Percentiles rank a stretch among this genome's conserved stretches.
Conservation (phyloP, 805 yeast genomes). For the Candida succiphila region DNA sequence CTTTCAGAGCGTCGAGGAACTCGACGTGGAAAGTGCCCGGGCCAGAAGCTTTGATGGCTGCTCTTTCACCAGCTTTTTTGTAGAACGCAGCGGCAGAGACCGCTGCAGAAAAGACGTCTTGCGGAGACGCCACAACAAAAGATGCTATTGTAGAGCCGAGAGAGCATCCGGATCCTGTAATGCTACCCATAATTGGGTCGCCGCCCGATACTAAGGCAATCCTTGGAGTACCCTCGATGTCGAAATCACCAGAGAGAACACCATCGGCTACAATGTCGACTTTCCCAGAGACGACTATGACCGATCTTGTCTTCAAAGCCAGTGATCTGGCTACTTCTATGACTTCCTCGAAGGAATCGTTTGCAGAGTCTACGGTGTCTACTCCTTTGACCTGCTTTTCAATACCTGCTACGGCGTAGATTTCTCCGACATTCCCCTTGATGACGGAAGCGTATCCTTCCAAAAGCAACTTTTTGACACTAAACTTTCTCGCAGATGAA, state of each 20-base stretch:
- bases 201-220: constrained; percentile 42
- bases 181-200: constrained; percentile 45
- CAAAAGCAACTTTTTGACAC: constrained; percentile 40
- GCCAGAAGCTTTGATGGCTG: background rate
- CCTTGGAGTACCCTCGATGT: constrained; percentile 1
- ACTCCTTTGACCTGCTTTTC: constrained; percentile 51
- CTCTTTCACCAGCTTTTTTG: constrained; percentile 45
- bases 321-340: constrained; percentile 35
- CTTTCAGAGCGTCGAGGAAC: background rate
- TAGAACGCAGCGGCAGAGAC: constrained; percentile 46
- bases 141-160: constrained; percentile 66
- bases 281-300: constrained; percentile 67
- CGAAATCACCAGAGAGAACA: constrained; percentile 1
- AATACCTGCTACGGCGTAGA: constrained; percentile 45
- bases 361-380: constrained; percentile 29
- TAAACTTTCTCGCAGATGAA: constrained; percentile 40
- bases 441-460: constrained; percentile 55
- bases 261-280: constrained; percentile 44
- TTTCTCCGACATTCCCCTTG: constrained; percentile 85
- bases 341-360: constrained; percentile 16
- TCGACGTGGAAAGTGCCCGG: background rate
- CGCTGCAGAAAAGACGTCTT: constrained; percentile 34
- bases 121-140: constrained; percentile 35
- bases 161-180: constrained; percentile 82
- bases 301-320: constrained; percentile 39